Base-by-base conservation (phyloP, 169 alveolate genomes). In the Eimeria nieschulzi region DNA sequence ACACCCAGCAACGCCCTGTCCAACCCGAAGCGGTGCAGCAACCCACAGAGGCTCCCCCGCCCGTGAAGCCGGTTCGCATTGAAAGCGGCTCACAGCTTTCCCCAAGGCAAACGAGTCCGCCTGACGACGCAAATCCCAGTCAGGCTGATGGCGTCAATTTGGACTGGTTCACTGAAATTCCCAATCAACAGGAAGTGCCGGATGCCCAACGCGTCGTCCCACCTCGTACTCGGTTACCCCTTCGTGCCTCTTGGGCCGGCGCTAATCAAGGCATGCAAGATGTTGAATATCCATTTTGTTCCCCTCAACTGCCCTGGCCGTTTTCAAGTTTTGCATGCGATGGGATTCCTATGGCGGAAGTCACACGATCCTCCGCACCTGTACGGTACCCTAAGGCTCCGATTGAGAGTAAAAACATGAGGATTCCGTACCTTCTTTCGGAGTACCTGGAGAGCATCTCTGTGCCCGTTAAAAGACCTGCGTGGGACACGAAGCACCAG, bases 381-480 rank as follows among this genome's bases (percentile, higher is more conserved):
- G 90, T 33, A 61, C 39, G 66, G 78, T 82, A 82, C 19, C 78
- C 90, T 17, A 82, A 26, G 51, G 75, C 76, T 51, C 23, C 75
- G 15, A 71, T 63, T 53, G 90, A 82, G 64, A 63, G 39, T 63
- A 82, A 82, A n/a, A 82, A 82, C 90, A 82, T 82, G 90, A 54
- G 90, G 64, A 82, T 82, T n/a, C 90, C 90, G 26, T 61, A 61
- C 39, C 76, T 61, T n/a, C 66, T 82, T 39, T 73, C 76, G 9
- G 78, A 82, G 5, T 82, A 82, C n/a, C 53, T 82, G 78, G 90
- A 82, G 19, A 82, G 61, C 21, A 82, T 59, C 56, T 82, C 78
- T 21, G 76, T 82, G 51, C 51, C 54, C 21, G 33, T 82, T 33
- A 76, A 82, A 46, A 82, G 90, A 19, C 90, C 90, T 3, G 17